Percentiles rank a stretch among this genome's conserved stretches.
phyloP scores from a whole-genome alignment of 306 rosid genomes.

The Alnus glutinosa region DNA sequence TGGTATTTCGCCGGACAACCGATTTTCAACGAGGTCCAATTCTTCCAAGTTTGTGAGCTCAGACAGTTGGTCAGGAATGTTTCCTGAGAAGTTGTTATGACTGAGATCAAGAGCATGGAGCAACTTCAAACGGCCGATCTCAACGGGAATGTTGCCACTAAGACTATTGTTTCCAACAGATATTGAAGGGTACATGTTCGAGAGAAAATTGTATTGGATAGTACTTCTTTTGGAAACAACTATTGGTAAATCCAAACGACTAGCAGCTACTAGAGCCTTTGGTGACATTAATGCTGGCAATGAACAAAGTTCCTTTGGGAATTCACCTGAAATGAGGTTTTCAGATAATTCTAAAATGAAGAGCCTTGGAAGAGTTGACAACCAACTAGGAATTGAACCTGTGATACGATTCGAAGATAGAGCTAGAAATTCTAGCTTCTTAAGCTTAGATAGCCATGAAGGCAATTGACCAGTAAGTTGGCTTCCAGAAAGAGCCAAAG shows the following conservation, averaged over 20 bases:
- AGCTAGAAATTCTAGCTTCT: not conserved
- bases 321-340: not conserved
- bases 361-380: slow-evolving; percentile 10
- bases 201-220: not conserved
- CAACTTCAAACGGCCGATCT: slow-evolving; percentile 1
- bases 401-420: not conserved
- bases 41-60: slow-evolving; percentile 12
- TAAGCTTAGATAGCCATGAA: not conserved
- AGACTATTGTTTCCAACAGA: not conserved
- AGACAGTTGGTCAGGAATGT: slow-evolving; percentile 4
- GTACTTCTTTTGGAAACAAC: too few relatives aligned
- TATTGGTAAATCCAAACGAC: not conserved
- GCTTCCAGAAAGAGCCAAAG: not conserved
- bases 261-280: not conserved
- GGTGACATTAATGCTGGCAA: too few relatives aligned
- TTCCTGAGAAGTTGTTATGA: not conserved
- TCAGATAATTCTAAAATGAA: not conserved
- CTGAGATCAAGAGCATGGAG: not conserved
- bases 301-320: slow-evolving; percentile 2
- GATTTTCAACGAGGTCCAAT: not conserved
- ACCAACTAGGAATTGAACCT: slow-evolving; percentile 4
- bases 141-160: not conserved
- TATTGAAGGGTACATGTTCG: not conserved
- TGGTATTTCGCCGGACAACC: slow-evolving; percentile 13
- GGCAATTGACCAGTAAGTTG: not conserved